phyloP scores from a whole-genome alignment of 2,329 filamentous ascomycete genomes.

The Fusarium metavorans region DNA sequence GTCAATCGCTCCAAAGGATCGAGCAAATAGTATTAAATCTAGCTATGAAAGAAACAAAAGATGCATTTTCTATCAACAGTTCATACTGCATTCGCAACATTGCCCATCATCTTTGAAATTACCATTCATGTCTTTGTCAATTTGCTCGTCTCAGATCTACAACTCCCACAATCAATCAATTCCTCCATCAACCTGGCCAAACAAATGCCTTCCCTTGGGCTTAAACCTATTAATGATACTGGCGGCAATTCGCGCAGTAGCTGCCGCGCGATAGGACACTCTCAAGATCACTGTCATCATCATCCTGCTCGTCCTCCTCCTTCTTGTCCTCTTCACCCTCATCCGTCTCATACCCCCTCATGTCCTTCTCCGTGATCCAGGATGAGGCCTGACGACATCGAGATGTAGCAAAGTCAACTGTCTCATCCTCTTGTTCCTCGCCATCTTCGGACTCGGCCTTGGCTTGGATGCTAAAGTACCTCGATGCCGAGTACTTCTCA shows the following conservation, averaged over 20 bases:
- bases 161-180: background rate
- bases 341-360: constrained; percentile 35
- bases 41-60: background rate
- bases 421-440: constrained; percentile 37
- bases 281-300: constrained; percentile 25
- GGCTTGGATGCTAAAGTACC: constrained; percentile 52
- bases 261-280: constrained; percentile 3
- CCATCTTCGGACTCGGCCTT: constrained; percentile 39
- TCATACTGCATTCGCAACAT: background rate
- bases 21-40: background rate
- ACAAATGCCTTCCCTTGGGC: background rate
- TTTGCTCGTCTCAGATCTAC: background rate
- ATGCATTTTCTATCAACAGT: background rate
- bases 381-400: constrained; percentile 29
- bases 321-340: background rate
- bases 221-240: constrained; percentile 19
- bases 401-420: constrained; percentile 48
- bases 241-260: constrained; percentile 15
- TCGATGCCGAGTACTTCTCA: constrained; percentile 57
- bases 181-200: background rate
- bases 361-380: background rate
- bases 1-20: constrained; percentile 25
- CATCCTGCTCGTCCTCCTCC: background rate
- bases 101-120: background rate
- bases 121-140: background rate